Evolutionary conservation across 1,284 basidiomycete genomes (phyloP), one percentile per base, ranked within the genome.

Genomic region (Meripilus lineatus): DNA sequence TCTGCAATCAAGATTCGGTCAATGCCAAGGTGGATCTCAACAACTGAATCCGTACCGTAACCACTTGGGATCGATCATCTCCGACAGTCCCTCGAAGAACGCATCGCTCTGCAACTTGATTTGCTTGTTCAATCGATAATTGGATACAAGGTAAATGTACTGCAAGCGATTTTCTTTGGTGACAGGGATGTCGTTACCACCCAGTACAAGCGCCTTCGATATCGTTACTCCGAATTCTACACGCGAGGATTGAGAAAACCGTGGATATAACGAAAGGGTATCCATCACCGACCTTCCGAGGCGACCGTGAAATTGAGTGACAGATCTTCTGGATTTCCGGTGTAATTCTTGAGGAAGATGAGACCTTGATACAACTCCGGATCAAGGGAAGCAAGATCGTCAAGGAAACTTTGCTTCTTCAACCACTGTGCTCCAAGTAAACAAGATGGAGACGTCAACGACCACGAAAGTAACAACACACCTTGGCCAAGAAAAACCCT

Each of bases 321-420:
- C n/a, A 99, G 71, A 38, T 97, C 94, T 53, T 98, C 93, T 8
- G 84, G 80, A 55, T 95, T 81, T 3, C 87, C 90, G 0, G 79
- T 70, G 58, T 95, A 96, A 58, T 96, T 92, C 64, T 98, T 99
- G 34, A 99, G 75, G 67, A 87, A 92, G 50, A 96, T 77, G 1
- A 98, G 75, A 1, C 94, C 94, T 38, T 90, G 85, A 62, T 98
- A 98, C 13, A 99, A 71, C 50, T 96, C 93, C 0, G 83, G 84
- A 56, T 96, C 93, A n/a, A 96, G 75, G 2, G 92, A 94, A 0
- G 81, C 81, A 2, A 96, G 79, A 55, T 97, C 93, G 58, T 96
- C 93, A 26, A 96, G 68, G 67, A 87, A 93, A 52, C 85, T 91
- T 62, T 92, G 88, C 56, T 83, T 81, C 17, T 85, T 89, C 0